Percentiles rank a stretch among this genome's conserved stretches.
phyloP scores from a whole-genome alignment of 192 early-diverging fungal genomes.

The Backusella parvicylindrica region DNA sequence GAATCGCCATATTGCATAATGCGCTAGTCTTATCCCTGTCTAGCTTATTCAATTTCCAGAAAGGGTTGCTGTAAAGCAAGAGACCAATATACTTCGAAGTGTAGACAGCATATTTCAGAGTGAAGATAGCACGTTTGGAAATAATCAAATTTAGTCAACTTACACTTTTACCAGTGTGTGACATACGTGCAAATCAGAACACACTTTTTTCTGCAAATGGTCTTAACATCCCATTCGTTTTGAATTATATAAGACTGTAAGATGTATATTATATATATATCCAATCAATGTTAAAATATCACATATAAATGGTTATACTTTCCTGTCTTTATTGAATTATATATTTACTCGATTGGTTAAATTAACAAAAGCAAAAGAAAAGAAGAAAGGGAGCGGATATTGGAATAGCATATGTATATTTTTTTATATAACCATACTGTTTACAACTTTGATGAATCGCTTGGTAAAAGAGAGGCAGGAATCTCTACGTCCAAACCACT shows the following conservation, averaged over 20 bases:
- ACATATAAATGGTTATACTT: not conserved
- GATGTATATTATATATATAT: no score
- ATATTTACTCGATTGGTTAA: not conserved
- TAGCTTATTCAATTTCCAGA: no score
- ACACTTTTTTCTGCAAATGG: no score
- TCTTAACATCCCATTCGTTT: no score
- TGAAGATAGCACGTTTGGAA: not conserved
- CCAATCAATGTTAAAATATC: not conserved
- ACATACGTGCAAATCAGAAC: no score
- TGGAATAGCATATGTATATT: not conserved
- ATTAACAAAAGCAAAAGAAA: not conserved
- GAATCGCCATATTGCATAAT: no score
- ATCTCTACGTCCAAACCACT: constrained; percentile 48
- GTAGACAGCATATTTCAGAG: constrained; percentile 5
- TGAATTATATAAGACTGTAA: no score
- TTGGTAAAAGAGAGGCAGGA: constrained; percentile 27
- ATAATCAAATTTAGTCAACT: no score
- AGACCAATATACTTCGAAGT: constrained; percentile 11
- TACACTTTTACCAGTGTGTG: no score
- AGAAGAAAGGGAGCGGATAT: not conserved
- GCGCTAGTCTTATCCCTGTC: no score
- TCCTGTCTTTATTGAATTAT: not conserved
- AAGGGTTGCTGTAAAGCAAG: constrained; percentile 4
- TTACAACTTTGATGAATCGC: constrained; percentile 14
- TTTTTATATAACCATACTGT: not conserved